A percentile compares a stretch with the other conserved stretches of the same genome.
phyloP scores from a whole-genome alignment of 2,329 filamentous ascomycete species.

The Aspergillus chevalieri region DNA sequence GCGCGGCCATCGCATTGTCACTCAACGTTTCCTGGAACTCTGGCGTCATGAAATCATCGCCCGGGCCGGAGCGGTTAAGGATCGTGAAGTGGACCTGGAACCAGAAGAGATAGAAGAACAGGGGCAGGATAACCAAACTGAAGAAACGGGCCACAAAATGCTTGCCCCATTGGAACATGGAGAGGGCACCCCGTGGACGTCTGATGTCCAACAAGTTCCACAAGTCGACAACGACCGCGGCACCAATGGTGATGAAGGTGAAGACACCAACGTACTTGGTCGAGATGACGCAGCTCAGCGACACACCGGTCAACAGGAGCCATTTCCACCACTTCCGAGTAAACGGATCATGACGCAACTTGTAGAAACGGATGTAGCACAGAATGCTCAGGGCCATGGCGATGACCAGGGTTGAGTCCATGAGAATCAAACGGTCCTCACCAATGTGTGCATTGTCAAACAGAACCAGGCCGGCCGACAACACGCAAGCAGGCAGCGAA shows the following conservation, averaged over 20 bases:
- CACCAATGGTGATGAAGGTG: slow-evolving; percentile 94
- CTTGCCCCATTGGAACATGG: slow-evolving; percentile 71
- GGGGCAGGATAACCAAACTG: slow-evolving; percentile 81
- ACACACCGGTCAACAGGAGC: slow-evolving; percentile 90
- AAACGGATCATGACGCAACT: slow-evolving; percentile 82
- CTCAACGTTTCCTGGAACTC: slow-evolving; percentile 96
- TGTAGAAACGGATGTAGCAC: slow-evolving; percentile 96
- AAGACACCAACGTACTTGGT: slow-evolving; percentile 97
- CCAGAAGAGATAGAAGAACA: slow-evolving; percentile 99
- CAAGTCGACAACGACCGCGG: slow-evolving; percentile 86
- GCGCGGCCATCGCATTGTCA: slow-evolving; percentile 87
- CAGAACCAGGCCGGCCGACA: slow-evolving; percentile 78
- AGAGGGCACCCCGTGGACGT: slow-evolving; percentile 72
- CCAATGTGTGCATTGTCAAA: slow-evolving; percentile 98
- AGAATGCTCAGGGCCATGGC: slow-evolving; percentile 94
- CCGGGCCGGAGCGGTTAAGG: slow-evolving; percentile 78
- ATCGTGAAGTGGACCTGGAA: slow-evolving; percentile 99
- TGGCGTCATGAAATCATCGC: slow-evolving; percentile 97
- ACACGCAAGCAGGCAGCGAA: slow-evolving; percentile 82
- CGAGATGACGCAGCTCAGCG: slow-evolving; percentile 93
- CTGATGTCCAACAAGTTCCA: slow-evolving; percentile 93
- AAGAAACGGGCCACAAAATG: slow-evolving; percentile 85
- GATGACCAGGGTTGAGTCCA: slow-evolving; percentile 89
- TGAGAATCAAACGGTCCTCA: slow-evolving; percentile 87
- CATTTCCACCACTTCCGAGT: slow-evolving; percentile 99